Percentiles rank a stretch among this genome's conserved stretches.
These are phyloP conservation scores for Penicillium salamii DNA, from an alignment of 495 filamentous ascomycete genomes.

Conservation along the genomic window DNA sequence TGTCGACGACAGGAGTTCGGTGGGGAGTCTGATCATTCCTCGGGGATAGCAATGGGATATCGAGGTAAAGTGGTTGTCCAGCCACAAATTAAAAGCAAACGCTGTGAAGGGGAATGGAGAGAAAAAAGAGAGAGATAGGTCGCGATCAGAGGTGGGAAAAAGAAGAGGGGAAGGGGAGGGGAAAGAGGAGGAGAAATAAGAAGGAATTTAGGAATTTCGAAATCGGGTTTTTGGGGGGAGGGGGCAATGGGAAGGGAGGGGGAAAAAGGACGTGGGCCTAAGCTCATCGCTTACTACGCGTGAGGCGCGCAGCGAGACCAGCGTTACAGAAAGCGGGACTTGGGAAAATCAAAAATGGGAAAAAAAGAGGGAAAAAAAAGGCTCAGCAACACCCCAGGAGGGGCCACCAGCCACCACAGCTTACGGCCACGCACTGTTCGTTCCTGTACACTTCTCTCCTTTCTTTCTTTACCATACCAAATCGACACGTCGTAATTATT, in stretches of 20 bases:
- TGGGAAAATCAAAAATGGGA: neutral
- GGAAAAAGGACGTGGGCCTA: slow-evolving; percentile 32
- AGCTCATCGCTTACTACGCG: slow-evolving; percentile 26
- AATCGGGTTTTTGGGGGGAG: slow-evolving; percentile 17
- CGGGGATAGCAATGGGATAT: slow-evolving; percentile 33
- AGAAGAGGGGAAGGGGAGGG: slow-evolving; percentile 37
- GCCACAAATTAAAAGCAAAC: slow-evolving; percentile 45
- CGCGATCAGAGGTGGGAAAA: slow-evolving; percentile 29
- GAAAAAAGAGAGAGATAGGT: slow-evolving; percentile 35
- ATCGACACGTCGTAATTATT: slow-evolving; percentile 29
- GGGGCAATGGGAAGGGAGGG: slow-evolving; percentile 32
- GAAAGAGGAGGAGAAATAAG: slow-evolving; percentile 30
- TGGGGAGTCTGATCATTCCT: slow-evolving; percentile 52
- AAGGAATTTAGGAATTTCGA: slow-evolving; percentile 25
- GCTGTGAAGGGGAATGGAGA: slow-evolving; percentile 9
- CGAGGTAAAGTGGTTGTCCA: slow-evolving; percentile 45
- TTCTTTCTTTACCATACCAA: slow-evolving; percentile 16
- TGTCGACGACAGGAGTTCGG: slow-evolving; percentile 45
- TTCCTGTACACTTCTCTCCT: slow-evolving; percentile 17
- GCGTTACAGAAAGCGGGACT: slow-evolving; percentile 22
- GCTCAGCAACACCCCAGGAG: neutral
- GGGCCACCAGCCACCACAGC: slow-evolving; percentile 2
- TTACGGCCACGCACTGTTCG: slow-evolving; percentile 27
- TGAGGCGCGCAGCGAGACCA: slow-evolving; percentile 6
- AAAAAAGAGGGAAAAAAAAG: neutral